Conservation (phyloP, 176 grass and related monocot species). For the Oryza meyeriana region DNA sequence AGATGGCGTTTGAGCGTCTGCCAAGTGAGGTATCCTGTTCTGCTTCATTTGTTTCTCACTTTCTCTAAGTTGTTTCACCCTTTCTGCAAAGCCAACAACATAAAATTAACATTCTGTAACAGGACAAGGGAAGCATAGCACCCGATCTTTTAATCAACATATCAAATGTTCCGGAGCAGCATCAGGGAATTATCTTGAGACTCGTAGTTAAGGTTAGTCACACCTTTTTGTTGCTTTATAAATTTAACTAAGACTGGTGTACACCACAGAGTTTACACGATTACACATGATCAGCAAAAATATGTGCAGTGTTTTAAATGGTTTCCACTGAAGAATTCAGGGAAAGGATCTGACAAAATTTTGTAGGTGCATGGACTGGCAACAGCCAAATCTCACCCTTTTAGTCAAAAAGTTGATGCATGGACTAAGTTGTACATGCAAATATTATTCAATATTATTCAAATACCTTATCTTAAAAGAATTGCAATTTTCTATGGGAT, state of each 20-base stretch:
- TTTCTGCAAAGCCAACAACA: conserved; percentile 15
- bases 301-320: background rate
- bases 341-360: background rate
- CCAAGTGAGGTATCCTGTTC: conserved; percentile 45
- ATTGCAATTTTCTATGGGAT: background rate
- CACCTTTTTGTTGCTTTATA: background rate
- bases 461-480: background rate
- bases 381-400: background rate
- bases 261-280: background rate
- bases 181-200: conserved; percentile 88
- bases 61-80: background rate
- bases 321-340: background rate
- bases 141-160: conserved; percentile 80
- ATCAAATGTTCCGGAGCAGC: conserved; percentile 66
- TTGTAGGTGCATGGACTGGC: background rate
- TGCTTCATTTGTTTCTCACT: background rate
- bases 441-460: conserved; percentile 9
- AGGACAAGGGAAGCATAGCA: conserved; percentile 73
- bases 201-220: conserved; percentile 72
- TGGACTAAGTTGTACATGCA: background rate
- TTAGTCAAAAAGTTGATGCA: background rate
- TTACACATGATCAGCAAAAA: background rate
- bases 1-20: conserved; percentile 93
- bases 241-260: background rate
- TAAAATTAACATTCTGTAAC: conserved; percentile 17